Base-by-base conservation (phyloP, 2,329 filamentous ascomycete genomes). In the Botrytis squamosa region DNA sequence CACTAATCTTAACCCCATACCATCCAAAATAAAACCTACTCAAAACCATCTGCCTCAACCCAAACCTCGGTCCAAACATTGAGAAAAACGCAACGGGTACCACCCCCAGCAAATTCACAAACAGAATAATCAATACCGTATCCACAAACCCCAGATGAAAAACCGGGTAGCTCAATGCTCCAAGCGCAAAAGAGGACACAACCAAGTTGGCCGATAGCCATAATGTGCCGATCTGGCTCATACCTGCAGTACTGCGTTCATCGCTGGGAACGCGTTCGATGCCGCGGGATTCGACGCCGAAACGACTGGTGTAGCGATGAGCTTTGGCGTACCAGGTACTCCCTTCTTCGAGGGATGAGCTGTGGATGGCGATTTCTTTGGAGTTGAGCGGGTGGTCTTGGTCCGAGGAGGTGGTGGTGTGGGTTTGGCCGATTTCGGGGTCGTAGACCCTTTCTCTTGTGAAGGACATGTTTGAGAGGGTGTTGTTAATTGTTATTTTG, bases 141-240 rank as follows among this genome's bases (percentile, higher is more conserved):
- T 95, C 93, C 67, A 91, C 85, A 77, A 93, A 94, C 16, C 92
- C 92, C 14, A 95, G 86, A 14, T 83, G 82, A 82, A 93, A 95
- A 38, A 93, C 82, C 14, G 89, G 87, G n/a, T 89, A 86, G 1
- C 88, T 90, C 9, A 92, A 87, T 29, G 92, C 88, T 64, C 92
- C 93, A 73, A 94, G 91, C 67, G 93, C 92, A 79, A 94, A 93
- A 22, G 91, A 90, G 38, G 89, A 91, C 66, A 93, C 90, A 71
- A 92, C 91, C 90, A 94, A 90, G 83, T 94, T 94, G 79, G 91
- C 91, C 1, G 91, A 91, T 63, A 93, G 85, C 92, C 92, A 94
- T 90, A 92, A 70, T 65, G 91, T 93, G 69, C 89, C 89, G 75
- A 93, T 87, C 78, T 93, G 92, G 78, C 87, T 84, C 81, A 92